Percentiles rank a stretch among this genome's conserved stretches.
phyloP scores from a whole-genome alignment of 805 yeast genomes.

The Saccharomycopsis javanensis region DNA sequence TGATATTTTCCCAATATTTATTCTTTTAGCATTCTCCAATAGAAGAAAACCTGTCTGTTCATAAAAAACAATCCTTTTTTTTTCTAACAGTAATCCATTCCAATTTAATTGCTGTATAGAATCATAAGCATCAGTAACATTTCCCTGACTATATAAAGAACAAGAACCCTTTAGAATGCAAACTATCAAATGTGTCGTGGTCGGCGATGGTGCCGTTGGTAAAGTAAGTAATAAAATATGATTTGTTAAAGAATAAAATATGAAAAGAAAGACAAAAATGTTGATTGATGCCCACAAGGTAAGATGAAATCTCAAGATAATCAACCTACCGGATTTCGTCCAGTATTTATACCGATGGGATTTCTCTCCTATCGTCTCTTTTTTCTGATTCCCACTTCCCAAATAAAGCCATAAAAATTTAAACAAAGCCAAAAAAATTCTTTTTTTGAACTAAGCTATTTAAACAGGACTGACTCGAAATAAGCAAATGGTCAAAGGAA shows the following conservation, averaged over 20 bases:
- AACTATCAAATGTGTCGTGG: constrained; percentile 87
- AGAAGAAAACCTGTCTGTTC: background rate
- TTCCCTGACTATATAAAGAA: background rate
- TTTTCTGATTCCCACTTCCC: background rate
- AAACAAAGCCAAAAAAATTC: background rate
- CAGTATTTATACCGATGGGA: background rate
- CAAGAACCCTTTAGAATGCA: constrained; percentile 28
- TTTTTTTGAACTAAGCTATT: too few relatives aligned
- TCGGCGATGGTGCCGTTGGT: constrained; percentile 99
- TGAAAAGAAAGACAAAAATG: background rate
- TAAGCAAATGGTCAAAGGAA: too few relatives aligned
- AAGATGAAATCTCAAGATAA: too few relatives aligned
- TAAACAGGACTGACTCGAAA: too few relatives aligned
- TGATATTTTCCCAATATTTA: background rate
- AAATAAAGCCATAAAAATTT: background rate
- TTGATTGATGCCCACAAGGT: too few relatives aligned
- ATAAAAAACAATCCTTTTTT: too few relatives aligned
- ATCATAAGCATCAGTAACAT: background rate
- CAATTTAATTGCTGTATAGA: too few relatives aligned
- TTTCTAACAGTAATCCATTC: too few relatives aligned
- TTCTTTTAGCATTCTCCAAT: background rate
- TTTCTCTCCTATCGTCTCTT: background rate
- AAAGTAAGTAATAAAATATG: constrained; percentile 34
- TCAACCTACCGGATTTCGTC: background rate
- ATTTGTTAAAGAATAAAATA: background rate